A percentile compares a stretch with the other conserved stretches of the same genome.
Conservation (phyloP, 495 filamentous ascomycete species). For the Podospora bellae-mahoneyi region DNA sequence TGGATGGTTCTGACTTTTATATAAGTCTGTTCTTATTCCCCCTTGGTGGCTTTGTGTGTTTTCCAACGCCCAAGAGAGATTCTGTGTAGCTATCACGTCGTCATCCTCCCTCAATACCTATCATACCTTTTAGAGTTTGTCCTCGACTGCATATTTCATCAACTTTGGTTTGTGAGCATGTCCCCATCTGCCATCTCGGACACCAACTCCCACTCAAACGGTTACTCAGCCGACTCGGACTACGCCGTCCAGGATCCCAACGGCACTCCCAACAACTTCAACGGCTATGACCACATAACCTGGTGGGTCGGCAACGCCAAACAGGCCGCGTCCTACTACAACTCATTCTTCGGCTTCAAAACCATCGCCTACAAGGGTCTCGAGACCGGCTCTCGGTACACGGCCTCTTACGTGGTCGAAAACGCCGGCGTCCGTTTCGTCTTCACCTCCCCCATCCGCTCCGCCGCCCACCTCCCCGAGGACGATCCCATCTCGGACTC, state of each 20-base stretch:
- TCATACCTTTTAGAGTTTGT: background rate
- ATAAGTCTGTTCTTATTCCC: constrained; percentile 16
- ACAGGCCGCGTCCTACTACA: constrained; percentile 83
- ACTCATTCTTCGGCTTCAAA: constrained; percentile 76
- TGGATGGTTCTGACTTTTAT: constrained; percentile 4
- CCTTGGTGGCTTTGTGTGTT: background rate
- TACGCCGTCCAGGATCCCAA: constrained; percentile 41
- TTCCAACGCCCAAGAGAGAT: background rate
- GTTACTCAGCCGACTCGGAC: constrained; percentile 41
- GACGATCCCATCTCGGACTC: constrained; percentile 48
- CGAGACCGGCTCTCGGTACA: constrained; percentile 72
- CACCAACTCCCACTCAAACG: constrained; percentile 40
- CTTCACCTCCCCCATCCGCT: constrained; percentile 74
- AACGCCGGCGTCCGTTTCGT: constrained; percentile 79
- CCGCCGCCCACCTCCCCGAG: constrained; percentile 47
- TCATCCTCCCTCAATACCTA: background rate
- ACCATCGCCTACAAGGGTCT: constrained; percentile 79
- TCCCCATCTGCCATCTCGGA: constrained; percentile 67
- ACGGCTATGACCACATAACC: constrained; percentile 81
- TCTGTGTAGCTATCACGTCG: background rate
- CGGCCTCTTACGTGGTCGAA: constrained; percentile 75
- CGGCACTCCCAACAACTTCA: constrained; percentile 52
- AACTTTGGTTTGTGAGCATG: constrained; percentile 49
- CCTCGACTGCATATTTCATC: background rate
- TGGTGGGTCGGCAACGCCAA: constrained; percentile 98